A percentile compares a stretch with the other conserved stretches of the same genome.
These are phyloP conservation scores for Claviceps digitariae DNA, from an alignment of 2,329 filamentous ascomycete genomes.

Conservation along the genomic window DNA sequence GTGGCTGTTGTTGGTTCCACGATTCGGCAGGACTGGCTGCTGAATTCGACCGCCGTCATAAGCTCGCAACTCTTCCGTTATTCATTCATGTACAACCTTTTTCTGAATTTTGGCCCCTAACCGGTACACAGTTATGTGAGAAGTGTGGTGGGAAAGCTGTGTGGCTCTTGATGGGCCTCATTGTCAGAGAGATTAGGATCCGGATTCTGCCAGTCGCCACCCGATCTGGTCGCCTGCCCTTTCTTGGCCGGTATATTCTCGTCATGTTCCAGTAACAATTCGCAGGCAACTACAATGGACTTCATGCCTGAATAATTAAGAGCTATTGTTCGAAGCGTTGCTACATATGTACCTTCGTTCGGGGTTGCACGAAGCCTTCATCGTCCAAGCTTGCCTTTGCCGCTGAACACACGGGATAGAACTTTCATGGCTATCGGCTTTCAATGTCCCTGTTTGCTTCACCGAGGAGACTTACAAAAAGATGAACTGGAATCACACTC, in stretches of 20 bases:
- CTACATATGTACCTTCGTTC: too few species aligned
- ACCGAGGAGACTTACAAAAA: neutral
- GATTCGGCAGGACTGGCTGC: constrained; percentile 18
- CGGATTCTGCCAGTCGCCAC: constrained; percentile 51
- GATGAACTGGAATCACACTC: too few species aligned
- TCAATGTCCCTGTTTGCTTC: neutral
- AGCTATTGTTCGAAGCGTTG: too few species aligned
- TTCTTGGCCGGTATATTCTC: constrained; percentile 54
- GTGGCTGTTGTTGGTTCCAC: constrained; percentile 14
- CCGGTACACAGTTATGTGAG: neutral
- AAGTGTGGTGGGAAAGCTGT: constrained; percentile 18
- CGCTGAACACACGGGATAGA: neutral
- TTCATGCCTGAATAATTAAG: too few species aligned
- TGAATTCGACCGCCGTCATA: constrained; percentile 8
- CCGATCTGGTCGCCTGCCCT: constrained; percentile 56
- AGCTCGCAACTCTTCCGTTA: constrained; percentile 13
- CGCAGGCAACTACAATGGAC: constrained; percentile 48
- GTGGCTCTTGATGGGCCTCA: constrained; percentile 38
- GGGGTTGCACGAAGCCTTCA: constrained; percentile 10
- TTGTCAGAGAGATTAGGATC: constrained; percentile 58
- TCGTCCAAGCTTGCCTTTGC: neutral
- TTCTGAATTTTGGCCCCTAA: constrained; percentile 11
- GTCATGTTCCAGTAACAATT: constrained; percentile 47
- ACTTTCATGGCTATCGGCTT: neutral
- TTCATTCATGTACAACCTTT: constrained; percentile 15